phyloP scores from a whole-genome alignment of 2,329 filamentous ascomycete species.

The Colletotrichum sp. region DNA sequence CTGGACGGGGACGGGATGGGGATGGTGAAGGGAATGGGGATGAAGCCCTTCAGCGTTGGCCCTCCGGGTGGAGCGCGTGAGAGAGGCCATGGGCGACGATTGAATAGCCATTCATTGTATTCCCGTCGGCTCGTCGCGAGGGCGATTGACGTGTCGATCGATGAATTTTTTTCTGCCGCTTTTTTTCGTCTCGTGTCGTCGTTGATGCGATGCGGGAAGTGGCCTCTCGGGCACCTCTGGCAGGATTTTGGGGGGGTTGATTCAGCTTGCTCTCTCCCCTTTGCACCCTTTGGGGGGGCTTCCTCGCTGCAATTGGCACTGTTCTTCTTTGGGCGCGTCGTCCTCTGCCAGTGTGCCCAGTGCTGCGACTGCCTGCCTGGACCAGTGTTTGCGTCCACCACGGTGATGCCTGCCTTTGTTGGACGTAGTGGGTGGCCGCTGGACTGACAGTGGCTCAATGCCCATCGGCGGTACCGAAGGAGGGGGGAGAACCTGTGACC shows the following conservation, averaged over 20 bases:
- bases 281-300: background rate
- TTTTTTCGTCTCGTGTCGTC: background rate
- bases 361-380: background rate
- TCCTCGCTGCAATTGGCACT: background rate
- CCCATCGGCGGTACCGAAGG: constrained; percentile 1
- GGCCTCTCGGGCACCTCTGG: background rate
- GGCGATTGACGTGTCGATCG: constrained; percentile 13
- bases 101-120: constrained; percentile 32
- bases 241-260: background rate
- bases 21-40: constrained; percentile 30
- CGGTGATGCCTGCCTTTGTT: constrained; percentile 5
- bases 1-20: constrained; percentile 17
- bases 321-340: background rate
- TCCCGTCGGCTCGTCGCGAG: constrained; percentile 9
- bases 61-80: constrained; percentile 56
- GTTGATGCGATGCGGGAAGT: constrained; percentile 20
- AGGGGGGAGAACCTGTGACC: background rate
- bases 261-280: background rate
- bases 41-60: constrained; percentile 43
- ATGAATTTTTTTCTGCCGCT: background rate
- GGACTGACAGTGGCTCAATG: background rate
- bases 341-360: background rate
- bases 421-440: background rate
- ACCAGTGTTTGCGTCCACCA: constrained; percentile 8
- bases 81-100: constrained; percentile 52